phyloP scores from a whole-genome alignment of 1,284 basidiomycete species.

The Dichomitus squalens region DNA sequence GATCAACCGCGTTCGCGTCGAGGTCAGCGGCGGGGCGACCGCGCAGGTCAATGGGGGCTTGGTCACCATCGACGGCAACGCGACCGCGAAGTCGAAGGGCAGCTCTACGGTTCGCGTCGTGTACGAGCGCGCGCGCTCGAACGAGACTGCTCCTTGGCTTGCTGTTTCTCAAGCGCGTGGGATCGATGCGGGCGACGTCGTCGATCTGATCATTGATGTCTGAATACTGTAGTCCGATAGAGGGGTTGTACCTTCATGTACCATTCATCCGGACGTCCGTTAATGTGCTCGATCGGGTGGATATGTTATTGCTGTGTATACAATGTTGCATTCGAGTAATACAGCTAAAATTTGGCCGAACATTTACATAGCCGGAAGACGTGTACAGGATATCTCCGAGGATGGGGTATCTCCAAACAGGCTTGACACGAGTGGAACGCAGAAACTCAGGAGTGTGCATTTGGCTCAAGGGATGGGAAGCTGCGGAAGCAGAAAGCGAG shows the following conservation, averaged over 20 bases:
- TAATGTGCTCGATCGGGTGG: too few species aligned
- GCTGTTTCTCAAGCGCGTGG: conserved; percentile 3
- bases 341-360: too few species aligned
- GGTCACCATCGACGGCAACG: neutral
- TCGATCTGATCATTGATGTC: neutral
- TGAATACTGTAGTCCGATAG: neutral
- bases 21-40: conserved; percentile 2
- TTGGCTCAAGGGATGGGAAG: too few species aligned
- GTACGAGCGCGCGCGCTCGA: conserved; percentile 12
- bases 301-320: too few species aligned
- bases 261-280: neutral
- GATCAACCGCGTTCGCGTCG: conserved; percentile 4
- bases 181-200: neutral
- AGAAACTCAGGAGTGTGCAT: too few species aligned
- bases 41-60: neutral
- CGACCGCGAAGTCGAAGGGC: neutral
- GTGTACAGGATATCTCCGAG: too few species aligned
- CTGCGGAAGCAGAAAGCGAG: too few species aligned
- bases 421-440: too few species aligned
- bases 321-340: too few species aligned
- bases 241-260: neutral
- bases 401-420: too few species aligned
- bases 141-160: conserved; percentile 3
- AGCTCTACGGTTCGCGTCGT: conserved; percentile 3
- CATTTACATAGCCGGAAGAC: too few species aligned